A percentile compares a stretch with the other conserved stretches of the same genome.
phyloP scores from a whole-genome alignment of 2,329 filamentous ascomycete species.

The Didymella sp. region DNA sequence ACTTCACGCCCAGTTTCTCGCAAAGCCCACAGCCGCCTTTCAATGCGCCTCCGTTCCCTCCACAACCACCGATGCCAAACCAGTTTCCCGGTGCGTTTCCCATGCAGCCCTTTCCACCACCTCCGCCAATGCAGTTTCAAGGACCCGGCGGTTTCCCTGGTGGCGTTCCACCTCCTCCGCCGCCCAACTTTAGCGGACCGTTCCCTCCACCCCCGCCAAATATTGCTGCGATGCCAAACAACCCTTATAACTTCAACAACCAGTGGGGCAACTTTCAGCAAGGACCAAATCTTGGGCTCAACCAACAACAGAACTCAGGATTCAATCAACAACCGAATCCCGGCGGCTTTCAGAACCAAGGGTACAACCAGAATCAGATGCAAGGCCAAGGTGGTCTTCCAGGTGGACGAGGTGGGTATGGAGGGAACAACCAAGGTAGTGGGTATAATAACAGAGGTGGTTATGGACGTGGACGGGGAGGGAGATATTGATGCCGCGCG shows the following conservation, averaged over 20 bases:
- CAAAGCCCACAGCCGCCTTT: slow-evolving; percentile 26
- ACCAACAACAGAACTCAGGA: slow-evolving; percentile 8
- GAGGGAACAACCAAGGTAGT: slow-evolving; percentile 21
- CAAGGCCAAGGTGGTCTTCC: slow-evolving; percentile 23
- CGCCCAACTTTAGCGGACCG: slow-evolving; percentile 33
- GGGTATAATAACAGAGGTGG: slow-evolving; percentile 26
- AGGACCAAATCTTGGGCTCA: slow-evolving; percentile 19
- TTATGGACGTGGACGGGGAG: slow-evolving; percentile 28
- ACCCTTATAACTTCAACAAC: slow-evolving; percentile 21
- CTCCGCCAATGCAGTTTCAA: slow-evolving; percentile 31
- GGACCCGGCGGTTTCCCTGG: slow-evolving; percentile 19
- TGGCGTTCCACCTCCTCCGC: slow-evolving; percentile 34
- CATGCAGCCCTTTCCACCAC: slow-evolving; percentile 28
- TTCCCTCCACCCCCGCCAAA: slow-evolving; percentile 32
- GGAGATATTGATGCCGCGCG: not conserved
- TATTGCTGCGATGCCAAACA: slow-evolving; percentile 24
- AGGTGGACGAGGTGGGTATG: slow-evolving; percentile 29
- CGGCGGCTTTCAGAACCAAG: slow-evolving; percentile 10
- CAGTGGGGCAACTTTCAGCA: slow-evolving; percentile 22
- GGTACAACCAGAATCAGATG: slow-evolving; percentile 15
- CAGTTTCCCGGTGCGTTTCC: slow-evolving; percentile 31
- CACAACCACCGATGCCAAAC: slow-evolving; percentile 23
- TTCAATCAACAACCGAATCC: slow-evolving; percentile 15
- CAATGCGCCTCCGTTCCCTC: slow-evolving; percentile 29
- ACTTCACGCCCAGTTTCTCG: slow-evolving; percentile 19